These are phyloP conservation scores for Lithospermum erythrorhizon DNA, from an alignment of 257 asterid species.

Conservation along the genomic window DNA sequence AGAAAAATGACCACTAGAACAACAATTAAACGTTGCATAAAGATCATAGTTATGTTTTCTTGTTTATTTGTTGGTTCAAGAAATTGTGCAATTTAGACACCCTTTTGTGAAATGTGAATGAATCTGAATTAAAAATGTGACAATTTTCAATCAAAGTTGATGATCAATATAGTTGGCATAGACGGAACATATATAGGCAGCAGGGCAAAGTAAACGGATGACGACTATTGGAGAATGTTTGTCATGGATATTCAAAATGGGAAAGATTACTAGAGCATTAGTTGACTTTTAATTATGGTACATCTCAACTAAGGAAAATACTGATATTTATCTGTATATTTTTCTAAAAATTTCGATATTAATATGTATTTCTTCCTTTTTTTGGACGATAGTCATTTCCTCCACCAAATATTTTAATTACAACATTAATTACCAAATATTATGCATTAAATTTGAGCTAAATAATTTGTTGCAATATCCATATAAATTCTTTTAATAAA, in stretches of 20 bases:
- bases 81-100: background rate
- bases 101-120: constrained; percentile 2
- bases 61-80: background rate
- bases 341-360: too few relatives aligned
- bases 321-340: too few relatives aligned
- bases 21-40: constrained; percentile 17
- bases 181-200: constrained; percentile 9
- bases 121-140: background rate
- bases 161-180: constrained; percentile 1
- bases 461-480: too few relatives aligned
- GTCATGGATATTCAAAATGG: constrained; percentile 2
- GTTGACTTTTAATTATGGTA: constrained; percentile 23
- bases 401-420: too few relatives aligned
- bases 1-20: constrained; percentile 20
- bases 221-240: constrained; percentile 5
- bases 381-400: too few relatives aligned
- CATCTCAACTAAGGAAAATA: constrained; percentile 19
- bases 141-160: background rate
- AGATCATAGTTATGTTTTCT: constrained; percentile 12
- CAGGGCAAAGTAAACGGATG: background rate
- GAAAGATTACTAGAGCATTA: background rate
- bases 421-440: too few relatives aligned
- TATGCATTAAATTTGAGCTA: too few relatives aligned
- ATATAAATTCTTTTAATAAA: too few relatives aligned
- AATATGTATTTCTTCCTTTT: too few relatives aligned